Evolutionary conservation across 129 eudicot species (phyloP), one percentile per base, ranked within the genome.

Genomic region (Centrapalus pauciflorus): DNA sequence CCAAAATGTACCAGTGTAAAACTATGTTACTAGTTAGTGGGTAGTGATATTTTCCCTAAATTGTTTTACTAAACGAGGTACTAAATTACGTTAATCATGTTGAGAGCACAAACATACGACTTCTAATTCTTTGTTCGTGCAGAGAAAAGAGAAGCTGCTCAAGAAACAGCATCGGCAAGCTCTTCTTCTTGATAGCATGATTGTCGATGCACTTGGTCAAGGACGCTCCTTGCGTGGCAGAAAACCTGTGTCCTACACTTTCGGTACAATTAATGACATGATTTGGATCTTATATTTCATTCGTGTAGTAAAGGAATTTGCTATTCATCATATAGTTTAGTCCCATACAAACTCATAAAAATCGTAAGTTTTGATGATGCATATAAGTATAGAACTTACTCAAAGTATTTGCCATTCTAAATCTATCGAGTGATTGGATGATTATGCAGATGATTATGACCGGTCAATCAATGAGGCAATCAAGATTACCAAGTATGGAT

Each of bases 171-270:
- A 93, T 61, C 76, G 98, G 37, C 82, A 93, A 72, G 98, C 98
- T 70, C 95, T 93, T 64, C 87, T 93, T 77, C 96, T 93, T 52
- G 96, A 93, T 80, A 87, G 74, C 68, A 81, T 83, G 87, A 72
- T 85, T 51, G 68, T 93, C 69, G 95, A 93, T 86, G 96, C 83
- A 61, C 73, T 88, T 72, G 92, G 76, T 68, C 83, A 83, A 13
- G 98, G 98, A 17, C 96, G 96, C 26, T 93, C 96, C 58, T 81
- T 82, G 40, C 98, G 98, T 80, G 98, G 88, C 67, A 85, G 98
- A 76, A 93, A 93, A 72, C 95, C 92, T 9, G 96, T 93, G 56
- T 83, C 98, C 40, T 93, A 93, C 69, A 93, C 98, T 43, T 93
- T 93, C 70, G 98, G 99, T 89, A 82, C 76, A 85, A 43, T 30